Evolutionary conservation across 495 filamentous ascomycete genomes (phyloP), one percentile per base, ranked within the genome.

Genomic region (Hypoxylon fuscum): DNA sequence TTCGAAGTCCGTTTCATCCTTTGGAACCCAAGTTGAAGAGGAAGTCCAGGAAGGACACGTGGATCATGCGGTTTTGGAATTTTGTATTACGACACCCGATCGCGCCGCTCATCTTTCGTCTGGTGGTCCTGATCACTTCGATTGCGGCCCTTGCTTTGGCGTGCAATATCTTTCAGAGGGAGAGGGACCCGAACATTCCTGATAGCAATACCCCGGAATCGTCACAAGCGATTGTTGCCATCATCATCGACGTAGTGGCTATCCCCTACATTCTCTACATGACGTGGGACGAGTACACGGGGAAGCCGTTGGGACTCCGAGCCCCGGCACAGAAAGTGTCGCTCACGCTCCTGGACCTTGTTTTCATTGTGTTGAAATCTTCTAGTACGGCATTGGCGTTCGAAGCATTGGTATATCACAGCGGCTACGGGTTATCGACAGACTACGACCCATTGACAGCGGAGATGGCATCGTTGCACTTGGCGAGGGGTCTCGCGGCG

Each of bases 301-400:
- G 91, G 14, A 96, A 97, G 69, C 95, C 95, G 3, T 78, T 98
- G 27, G 95, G 95, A 4, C 78, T 98, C 53, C 89, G 95, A 22
- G 86, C 86, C 5, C 85, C 91, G 1, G 87, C 85, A 31, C 87
- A 92, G 17, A 98, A 98, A 70, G 88, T 96, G 64, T 84, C 89
- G 17, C 83, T 98, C 54, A 83, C 97, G 47, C 85, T 98, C 54
- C 83, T 97, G 57, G 95, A 98, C 76, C 81, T 98, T 2, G 84
- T 97, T 71, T 98, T 98, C 72, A 96, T 98, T 62, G 91, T 97
- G 22, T 96, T 98, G 73, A 91, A 96, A 71, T 90, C 93, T 1
- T 91, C 93, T 38, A 97, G 97, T 74, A 76, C 96, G 34, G 89
- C 90, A 45, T 75, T 98, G 67, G 93, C 96, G 8, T 97, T 98